Base-by-base conservation (phyloP, 1,284 basidiomycete genomes). In the Microbotryum violaceum region DNA sequence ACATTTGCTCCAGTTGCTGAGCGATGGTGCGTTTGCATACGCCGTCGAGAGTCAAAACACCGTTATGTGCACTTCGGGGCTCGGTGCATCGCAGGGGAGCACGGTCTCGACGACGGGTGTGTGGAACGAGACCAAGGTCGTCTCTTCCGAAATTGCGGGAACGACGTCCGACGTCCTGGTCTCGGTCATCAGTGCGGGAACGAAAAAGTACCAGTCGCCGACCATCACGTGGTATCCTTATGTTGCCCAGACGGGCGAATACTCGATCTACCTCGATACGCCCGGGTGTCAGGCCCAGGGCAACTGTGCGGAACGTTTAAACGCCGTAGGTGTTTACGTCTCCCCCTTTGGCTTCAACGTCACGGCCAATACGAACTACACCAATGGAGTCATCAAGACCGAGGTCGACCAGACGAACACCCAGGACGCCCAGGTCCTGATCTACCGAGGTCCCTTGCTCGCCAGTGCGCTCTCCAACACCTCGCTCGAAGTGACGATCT, bases 151-250 rank as follows among this genome's bases (percentile, higher is more conserved):
- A 2, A 64, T 92, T 52, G 78, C 92, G 3, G 91, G 85, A 20
- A 96, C 91, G 6, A 81, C 80, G 1, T 85, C 90, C 68, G 80
- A 81, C 1, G 85, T 93, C 54, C 81, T 93, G 23, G 81, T 85
- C 31, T 81, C 91, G 16, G 78, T 79, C 0, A 82, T 91, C 23
- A 73, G 80, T 49, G 85, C 87, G 49, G 85, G 83, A 23, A 86
- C 85, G 3, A 72, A 85, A 42, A 64, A 83, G 4, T 73, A 82
- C 0, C 74, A 81, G 49, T 81, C 82, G 20, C 89, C 91, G 25
- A 64, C 82, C 47, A 83, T 96, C 72, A 92, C 88, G 0, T 97
- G 91, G 85, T 82, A 84, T 75, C 90, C 93, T 0, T 91, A 90
- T 72, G 86, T 97, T 25, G 89, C 89, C 0, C 86, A 88, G 21